Evolutionary conservation across 2,329 filamentous ascomycete species (phyloP).

Genomic region (Fusarium sp.): DNA sequence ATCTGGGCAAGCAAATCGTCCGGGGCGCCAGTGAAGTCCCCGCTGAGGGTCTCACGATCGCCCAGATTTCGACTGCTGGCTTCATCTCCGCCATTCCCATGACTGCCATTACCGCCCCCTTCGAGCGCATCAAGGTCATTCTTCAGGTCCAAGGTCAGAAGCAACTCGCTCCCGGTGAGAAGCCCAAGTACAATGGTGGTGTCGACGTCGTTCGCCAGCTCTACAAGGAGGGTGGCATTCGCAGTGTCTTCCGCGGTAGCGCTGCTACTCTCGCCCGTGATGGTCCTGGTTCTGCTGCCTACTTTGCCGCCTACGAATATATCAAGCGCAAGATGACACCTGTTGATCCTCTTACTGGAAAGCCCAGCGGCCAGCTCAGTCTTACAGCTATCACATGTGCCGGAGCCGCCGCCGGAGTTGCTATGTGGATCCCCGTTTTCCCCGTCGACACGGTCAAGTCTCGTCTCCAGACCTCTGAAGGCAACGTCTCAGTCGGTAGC

Average conservation of each 20-base stretch:
- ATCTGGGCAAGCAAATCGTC: conserved; percentile 92
- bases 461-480: conserved; percentile 89
- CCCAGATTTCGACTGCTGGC: conserved; percentile 88
- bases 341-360: conserved; percentile 77
- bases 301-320: conserved; percentile 97
- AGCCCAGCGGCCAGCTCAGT: conserved; percentile 80
- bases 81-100: conserved; percentile 98
- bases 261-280: conserved; percentile 93
- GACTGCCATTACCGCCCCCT: conserved; percentile 98
- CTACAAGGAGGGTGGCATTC: conserved; percentile 89
- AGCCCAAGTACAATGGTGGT: conserved; percentile 89
- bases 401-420: conserved; percentile 89
- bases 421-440: conserved; percentile 99
- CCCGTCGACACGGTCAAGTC: conserved; percentile 97
- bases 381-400: conserved; percentile 85
- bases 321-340: conserved; percentile 91
- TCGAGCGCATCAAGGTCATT: conserved; percentile 98
- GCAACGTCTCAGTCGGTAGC: conserved; percentile 80
- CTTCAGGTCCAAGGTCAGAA: conserved; percentile 97
- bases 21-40: conserved; percentile 71
- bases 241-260: conserved; percentile 91
- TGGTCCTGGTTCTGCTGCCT: conserved; percentile 90
- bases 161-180: conserved; percentile 86
- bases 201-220: conserved; percentile 92
- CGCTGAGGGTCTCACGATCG: conserved; percentile 81